These are phyloP conservation scores for Fusarium coicis DNA, from an alignment of 2,329 filamentous ascomycete species.

Conservation along the genomic window DNA sequence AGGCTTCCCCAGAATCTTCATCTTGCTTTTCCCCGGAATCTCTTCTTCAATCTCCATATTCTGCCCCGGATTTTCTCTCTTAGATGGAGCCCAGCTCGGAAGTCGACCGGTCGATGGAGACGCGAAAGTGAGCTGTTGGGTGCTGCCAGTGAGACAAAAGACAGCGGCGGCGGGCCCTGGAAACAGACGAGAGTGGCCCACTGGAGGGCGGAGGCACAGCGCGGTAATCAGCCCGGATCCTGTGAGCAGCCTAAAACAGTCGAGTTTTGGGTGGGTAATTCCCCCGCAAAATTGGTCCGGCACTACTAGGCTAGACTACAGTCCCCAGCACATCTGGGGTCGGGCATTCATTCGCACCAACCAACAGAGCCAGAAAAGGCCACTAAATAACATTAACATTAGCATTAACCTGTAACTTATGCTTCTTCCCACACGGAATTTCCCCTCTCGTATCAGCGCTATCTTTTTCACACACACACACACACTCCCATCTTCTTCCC, in stretches of 20 bases:
- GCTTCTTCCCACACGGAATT: not conserved
- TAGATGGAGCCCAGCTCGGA: slow-evolving; percentile 19
- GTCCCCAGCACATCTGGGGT: slow-evolving; percentile 22
- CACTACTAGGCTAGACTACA: too few relatives aligned
- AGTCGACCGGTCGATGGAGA: slow-evolving; percentile 25
- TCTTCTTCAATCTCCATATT: slow-evolving; percentile 15
- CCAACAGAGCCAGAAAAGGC: not conserved
- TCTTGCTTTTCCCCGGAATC: slow-evolving; percentile 33
- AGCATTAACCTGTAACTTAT: not conserved
- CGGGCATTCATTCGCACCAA: slow-evolving; percentile 19
- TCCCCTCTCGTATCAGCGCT: slow-evolving; percentile 5
- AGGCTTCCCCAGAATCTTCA: slow-evolving; percentile 38
- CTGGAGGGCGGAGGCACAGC: slow-evolving; percentile 6
- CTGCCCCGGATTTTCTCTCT: not conserved
- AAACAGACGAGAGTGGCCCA: not conserved
- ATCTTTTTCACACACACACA: not conserved
- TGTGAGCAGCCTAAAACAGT: not conserved
- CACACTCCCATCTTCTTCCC: slow-evolving; percentile 6
- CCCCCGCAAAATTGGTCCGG: slow-evolving; percentile 29
- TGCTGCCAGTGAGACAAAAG: not conserved
- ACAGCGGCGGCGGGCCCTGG: slow-evolving; percentile 5
- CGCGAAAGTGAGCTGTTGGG: slow-evolving; percentile 26
- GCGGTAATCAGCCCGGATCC: slow-evolving; percentile 34
- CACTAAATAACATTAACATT: slow-evolving; percentile 9
- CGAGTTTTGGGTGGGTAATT: not conserved